These are phyloP conservation scores for Coemansia sp. DNA, from an alignment of 192 early-diverging fungal species.

Conservation along the genomic window DNA sequence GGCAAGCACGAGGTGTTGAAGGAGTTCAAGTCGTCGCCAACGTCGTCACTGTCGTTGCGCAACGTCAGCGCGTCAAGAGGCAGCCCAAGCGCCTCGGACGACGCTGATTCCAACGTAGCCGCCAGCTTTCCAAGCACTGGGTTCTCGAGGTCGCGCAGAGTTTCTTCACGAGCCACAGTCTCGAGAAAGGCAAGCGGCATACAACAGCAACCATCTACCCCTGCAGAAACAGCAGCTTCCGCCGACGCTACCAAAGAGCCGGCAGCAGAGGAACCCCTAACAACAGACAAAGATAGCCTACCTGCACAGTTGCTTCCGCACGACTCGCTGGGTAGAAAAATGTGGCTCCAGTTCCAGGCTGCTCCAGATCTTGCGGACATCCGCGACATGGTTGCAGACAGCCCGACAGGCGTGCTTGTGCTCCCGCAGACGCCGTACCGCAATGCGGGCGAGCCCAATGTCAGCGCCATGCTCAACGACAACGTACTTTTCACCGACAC, in stretches of 20 bases:
- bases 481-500: constrained; percentile 39
- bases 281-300: background rate
- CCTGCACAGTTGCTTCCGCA: constrained; percentile 15
- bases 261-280: background rate
- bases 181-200: background rate
- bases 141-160: constrained; percentile 33
- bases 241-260: background rate
- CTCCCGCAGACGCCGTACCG: constrained; percentile 16
- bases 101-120: background rate
- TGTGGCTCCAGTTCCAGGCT: constrained; percentile 45
- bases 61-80: background rate
- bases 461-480: constrained; percentile 37
- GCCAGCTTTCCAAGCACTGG: constrained; percentile 45
- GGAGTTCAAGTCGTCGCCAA: constrained; percentile 23
- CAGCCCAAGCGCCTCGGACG: background rate
- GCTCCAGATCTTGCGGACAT: constrained; percentile 29
- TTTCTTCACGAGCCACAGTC: background rate
- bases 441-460: constrained; percentile 8
- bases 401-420: constrained; percentile 20
- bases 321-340: constrained; percentile 33
- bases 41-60: background rate
- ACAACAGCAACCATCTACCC: background rate
- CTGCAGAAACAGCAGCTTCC: background rate
- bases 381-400: constrained; percentile 43
- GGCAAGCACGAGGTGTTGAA: constrained; percentile 30